Percentiles rank a stretch among this genome's conserved stretches.
Conservation (phyloP, 768 basidiomycete species). For the Boletus barrowsii region DNA sequence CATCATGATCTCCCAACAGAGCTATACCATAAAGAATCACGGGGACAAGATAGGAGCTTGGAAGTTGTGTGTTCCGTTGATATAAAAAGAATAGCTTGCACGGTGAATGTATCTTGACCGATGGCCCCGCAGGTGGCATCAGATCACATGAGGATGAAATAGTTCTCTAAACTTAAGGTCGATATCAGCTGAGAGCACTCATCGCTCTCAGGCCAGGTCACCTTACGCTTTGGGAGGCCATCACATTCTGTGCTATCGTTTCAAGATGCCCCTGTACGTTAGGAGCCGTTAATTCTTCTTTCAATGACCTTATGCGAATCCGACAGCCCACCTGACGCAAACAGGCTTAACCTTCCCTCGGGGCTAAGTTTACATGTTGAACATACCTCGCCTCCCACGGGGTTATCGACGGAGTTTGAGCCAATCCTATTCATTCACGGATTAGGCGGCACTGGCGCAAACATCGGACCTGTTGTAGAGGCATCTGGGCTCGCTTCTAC, state of each 20-base stretch:
- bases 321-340: slow-evolving; percentile 3
- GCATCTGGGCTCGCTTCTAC: slow-evolving; percentile 2
- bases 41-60: neutral
- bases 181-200: neutral
- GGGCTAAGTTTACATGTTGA: slow-evolving; percentile 3
- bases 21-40: neutral
- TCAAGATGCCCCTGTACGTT: neutral
- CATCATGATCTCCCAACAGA: neutral
- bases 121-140: neutral
- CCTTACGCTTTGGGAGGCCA: neutral
- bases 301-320: neutral
- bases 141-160: neutral
- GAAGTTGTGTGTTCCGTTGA: neutral
- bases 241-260: neutral
- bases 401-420: neutral
- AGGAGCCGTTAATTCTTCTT: neutral
- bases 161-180: neutral
- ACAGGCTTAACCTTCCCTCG: slow-evolving; percentile 3
- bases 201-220: neutral
- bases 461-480: slow-evolving; percentile 8
- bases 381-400: neutral
- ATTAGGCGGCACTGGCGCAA: slow-evolving; percentile 3
- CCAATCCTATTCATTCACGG: slow-evolving; percentile 7
- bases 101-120: neutral
- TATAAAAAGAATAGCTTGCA: neutral